Evolutionary conservation across 2,329 filamentous ascomycete genomes (phyloP).

Genomic region (Talaromyces sp.): DNA sequence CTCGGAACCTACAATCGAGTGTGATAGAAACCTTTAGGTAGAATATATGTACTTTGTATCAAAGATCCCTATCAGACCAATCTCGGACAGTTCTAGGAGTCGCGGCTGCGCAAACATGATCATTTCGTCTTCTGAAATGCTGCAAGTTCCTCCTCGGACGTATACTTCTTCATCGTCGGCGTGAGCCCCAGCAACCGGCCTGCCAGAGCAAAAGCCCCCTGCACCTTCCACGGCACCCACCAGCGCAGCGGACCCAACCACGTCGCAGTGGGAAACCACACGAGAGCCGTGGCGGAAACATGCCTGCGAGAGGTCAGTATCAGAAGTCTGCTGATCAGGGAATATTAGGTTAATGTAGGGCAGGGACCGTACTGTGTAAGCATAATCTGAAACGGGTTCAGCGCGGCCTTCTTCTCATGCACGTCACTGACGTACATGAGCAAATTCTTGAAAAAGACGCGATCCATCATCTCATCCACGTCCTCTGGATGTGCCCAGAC

Average conservation of each 20-base stretch:
- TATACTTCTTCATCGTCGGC: constrained; percentile 8
- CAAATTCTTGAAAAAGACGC: constrained; percentile 3
- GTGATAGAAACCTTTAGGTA: no score
- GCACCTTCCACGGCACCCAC: constrained; percentile 11
- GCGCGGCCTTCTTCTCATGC: constrained; percentile 4
- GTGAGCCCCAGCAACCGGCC: constrained; percentile 6
- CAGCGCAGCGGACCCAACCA: constrained; percentile 7
- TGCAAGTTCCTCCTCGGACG: constrained; percentile 9
- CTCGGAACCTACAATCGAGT: no score
- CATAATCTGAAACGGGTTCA: constrained; percentile 9
- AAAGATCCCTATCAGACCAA: no score
- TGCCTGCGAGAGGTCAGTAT: neutral
- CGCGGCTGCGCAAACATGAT: neutral
- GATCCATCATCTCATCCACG: constrained; percentile 8
- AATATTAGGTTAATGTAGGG: neutral
- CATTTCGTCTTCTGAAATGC: neutral
- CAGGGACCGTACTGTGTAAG: neutral
- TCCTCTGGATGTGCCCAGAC: constrained; percentile 6
- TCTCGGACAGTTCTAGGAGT: no score
- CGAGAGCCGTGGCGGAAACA: neutral
- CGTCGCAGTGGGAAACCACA: constrained; percentile 7
- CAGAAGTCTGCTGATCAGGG: neutral
- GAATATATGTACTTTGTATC: no score
- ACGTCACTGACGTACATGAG: constrained; percentile 7
- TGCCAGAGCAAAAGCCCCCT: neutral